Conservation (phyloP, 2,329 filamentous ascomycete species). For the Paecilomyces variotii region DNA sequence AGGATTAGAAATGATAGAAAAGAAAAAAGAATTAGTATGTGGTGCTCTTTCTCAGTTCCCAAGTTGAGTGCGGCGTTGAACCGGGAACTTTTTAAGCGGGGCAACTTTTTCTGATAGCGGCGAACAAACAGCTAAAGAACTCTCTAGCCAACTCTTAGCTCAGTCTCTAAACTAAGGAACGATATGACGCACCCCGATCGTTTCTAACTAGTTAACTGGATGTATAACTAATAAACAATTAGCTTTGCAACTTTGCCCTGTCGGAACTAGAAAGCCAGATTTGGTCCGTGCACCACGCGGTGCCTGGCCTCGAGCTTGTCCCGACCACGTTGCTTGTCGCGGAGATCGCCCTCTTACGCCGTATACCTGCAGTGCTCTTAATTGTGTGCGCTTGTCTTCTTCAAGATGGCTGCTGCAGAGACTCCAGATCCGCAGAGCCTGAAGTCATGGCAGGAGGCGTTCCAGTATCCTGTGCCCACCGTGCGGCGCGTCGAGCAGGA, state of each 20-base stretch:
- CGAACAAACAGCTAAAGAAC: neutral
- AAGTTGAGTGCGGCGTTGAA: neutral
- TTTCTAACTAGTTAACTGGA: neutral
- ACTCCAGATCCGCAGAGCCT: conserved; percentile 50
- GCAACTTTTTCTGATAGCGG: neutral
- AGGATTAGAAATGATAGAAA: neutral
- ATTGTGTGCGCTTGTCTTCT: neutral
- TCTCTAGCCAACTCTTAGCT: neutral
- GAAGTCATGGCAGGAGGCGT: conserved; percentile 59
- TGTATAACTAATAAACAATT: too few species aligned
- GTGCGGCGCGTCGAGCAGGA: conserved; percentile 58
- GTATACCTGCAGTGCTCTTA: neutral
- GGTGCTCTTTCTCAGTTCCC: neutral
- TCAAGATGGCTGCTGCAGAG: conserved; percentile 43
- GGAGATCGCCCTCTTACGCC: neutral
- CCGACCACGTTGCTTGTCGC: conserved; percentile 1
- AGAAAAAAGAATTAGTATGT: neutral
- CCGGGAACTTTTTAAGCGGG: neutral
- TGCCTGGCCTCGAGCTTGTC: neutral
- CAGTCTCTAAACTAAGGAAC: neutral
- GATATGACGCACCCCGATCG: neutral
- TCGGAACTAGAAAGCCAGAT: neutral
- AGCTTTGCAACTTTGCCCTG: neutral
- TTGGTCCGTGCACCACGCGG: neutral
- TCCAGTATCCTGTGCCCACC: conserved; percentile 56